A percentile compares a stretch with the other conserved stretches of the same genome.
Evolutionary conservation across 768 basidiomycete genomes (phyloP).

Genomic region (Paxillus rubicundulus): DNA sequence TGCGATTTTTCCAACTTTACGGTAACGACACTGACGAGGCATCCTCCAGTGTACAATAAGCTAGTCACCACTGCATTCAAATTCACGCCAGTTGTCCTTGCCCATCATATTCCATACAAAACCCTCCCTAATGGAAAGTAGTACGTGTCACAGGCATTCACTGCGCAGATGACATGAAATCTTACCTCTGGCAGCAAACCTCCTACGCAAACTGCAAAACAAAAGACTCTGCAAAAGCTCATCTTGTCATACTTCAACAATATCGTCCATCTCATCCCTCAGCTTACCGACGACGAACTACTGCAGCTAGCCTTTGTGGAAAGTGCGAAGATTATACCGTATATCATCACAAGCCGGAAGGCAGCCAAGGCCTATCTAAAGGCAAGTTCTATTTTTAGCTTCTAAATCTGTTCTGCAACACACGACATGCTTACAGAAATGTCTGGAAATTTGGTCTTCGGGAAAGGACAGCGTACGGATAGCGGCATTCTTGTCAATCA

Average conservation of each 20-base stretch:
- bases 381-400: conserved; percentile 38
- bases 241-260: conserved; percentile 90
- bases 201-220: conserved; percentile 76
- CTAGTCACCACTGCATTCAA: conserved; percentile 80
- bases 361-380: conserved; percentile 86
- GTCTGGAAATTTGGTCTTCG: conserved; percentile 80
- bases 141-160: conserved; percentile 44
- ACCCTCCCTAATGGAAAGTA: conserved; percentile 78
- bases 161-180: neutral
- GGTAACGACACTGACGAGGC: neutral
- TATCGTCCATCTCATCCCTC: conserved; percentile 71
- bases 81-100: conserved; percentile 87
- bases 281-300: conserved; percentile 66
- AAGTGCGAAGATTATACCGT: conserved; percentile 87
- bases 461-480: conserved; percentile 81
- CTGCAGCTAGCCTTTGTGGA: conserved; percentile 75
- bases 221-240: conserved; percentile 81
- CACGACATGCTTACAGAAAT: conserved; percentile 48
- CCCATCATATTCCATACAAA: conserved; percentile 88
- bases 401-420: neutral
- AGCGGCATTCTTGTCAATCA: conserved; percentile 79
- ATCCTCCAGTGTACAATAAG: conserved; percentile 82
- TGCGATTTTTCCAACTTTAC: neutral
- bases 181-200: conserved; percentile 60
- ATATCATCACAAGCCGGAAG: conserved; percentile 80